A percentile compares a stretch with the other conserved stretches of the same genome.
Conservation (phyloP, 2,329 filamentous ascomycete genomes). For the Sordariomycetes sp. region DNA sequence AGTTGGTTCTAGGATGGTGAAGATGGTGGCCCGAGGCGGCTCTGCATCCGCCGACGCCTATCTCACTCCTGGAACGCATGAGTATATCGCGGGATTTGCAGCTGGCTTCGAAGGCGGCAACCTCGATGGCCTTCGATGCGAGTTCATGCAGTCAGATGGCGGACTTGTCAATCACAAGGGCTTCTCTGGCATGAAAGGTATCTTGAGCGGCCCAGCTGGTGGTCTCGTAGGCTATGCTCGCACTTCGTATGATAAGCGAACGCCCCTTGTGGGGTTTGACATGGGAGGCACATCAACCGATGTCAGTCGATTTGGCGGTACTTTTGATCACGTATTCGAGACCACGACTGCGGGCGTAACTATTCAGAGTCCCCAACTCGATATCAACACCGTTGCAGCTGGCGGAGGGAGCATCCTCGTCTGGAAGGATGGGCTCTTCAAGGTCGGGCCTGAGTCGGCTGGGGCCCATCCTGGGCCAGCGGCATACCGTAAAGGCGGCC, state of each 20-base stretch:
- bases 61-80: slow-evolving; percentile 26
- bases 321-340: slow-evolving; percentile 45
- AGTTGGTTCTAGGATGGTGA: too few species aligned
- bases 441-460: too few species aligned
- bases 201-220: neutral
- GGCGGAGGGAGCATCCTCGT: too few species aligned
- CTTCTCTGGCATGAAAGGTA: slow-evolving; percentile 3
- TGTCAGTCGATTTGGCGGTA: slow-evolving; percentile 56
- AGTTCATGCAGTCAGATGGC: slow-evolving; percentile 7
- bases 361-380: slow-evolving; percentile 37
- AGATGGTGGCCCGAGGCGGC: slow-evolving; percentile 29
- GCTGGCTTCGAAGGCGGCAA: neutral
- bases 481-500: too few species aligned
- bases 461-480: too few species aligned
- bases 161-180: slow-evolving; percentile 7
- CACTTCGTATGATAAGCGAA: neutral
- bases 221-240: slow-evolving; percentile 2
- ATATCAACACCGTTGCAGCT: slow-evolving; percentile 70
- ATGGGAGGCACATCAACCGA: slow-evolving; percentile 62
- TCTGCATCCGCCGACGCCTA: slow-evolving; percentile 33
- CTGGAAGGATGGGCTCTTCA: too few species aligned
- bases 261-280: too few species aligned
- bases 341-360: slow-evolving; percentile 34
- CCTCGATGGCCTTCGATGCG: neutral
- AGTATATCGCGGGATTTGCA: slow-evolving; percentile 23